phyloP scores from a whole-genome alignment of 129 eudicot genomes.

The Flaveria linearis region DNA sequence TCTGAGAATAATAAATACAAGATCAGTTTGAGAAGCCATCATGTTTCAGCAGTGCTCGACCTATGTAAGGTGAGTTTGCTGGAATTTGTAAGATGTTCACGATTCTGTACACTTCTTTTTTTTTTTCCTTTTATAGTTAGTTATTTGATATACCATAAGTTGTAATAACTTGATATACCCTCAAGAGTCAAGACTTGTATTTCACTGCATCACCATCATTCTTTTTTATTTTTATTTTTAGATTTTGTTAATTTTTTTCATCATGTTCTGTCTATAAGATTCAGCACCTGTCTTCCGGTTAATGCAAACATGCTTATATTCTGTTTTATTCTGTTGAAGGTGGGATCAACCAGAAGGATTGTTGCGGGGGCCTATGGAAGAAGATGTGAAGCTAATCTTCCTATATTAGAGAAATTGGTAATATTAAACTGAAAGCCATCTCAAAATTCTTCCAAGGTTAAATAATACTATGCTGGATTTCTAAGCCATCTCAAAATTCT shows the following conservation, averaged over 20 bases:
- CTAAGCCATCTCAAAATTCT: constrained; percentile 18
- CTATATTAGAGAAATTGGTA: constrained; percentile 80
- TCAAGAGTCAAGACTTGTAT: background rate
- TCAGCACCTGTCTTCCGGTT: constrained; percentile 17
- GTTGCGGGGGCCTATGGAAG: constrained; percentile 83
- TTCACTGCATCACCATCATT: background rate
- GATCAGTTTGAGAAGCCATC: constrained; percentile 68
- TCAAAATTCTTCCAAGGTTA: constrained; percentile 21
- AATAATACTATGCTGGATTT: background rate
- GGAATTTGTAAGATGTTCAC: constrained; percentile 17
- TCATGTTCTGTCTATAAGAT: constrained; percentile 16
- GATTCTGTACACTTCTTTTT: background rate
- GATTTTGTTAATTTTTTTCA: background rate
- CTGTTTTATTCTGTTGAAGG: constrained; percentile 45
- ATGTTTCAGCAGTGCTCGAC: constrained; percentile 79
- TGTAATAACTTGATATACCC: background rate
- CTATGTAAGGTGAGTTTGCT: constrained; percentile 64
- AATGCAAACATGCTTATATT: constrained; percentile 18
- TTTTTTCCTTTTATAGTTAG: background rate
- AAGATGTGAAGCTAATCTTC: constrained; percentile 83
- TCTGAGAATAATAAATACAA: constrained; percentile 64
- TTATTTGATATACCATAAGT: background rate
- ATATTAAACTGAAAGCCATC: constrained; percentile 20
- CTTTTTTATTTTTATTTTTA: constrained; percentile 1
- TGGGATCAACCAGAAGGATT: constrained; percentile 75